Conservation (phyloP, 2,329 filamentous ascomycete species). For the Neoarthrinium moseri region DNA sequence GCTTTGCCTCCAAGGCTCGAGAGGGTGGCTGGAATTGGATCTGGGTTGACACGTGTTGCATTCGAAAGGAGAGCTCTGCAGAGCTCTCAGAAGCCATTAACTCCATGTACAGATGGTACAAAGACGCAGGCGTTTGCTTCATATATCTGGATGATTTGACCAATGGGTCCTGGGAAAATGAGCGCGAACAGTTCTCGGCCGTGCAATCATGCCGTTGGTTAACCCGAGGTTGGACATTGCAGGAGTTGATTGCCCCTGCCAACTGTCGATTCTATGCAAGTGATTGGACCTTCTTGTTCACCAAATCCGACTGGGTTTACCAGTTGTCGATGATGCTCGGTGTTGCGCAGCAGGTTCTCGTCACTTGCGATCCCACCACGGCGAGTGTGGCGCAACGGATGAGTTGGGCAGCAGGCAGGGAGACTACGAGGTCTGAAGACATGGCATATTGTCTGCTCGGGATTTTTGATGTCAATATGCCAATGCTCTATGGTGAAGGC, state of each 20-base stretch:
- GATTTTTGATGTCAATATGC: slow-evolving; percentile 28
- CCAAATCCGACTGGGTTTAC: slow-evolving; percentile 8
- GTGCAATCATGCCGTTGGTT: background rate
- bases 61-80: slow-evolving; percentile 11
- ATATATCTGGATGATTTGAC: slow-evolving; percentile 19
- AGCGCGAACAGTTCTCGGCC: no score
- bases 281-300: slow-evolving; percentile 4
- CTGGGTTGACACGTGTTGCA: slow-evolving; percentile 17
- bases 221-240: background rate
- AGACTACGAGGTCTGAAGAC: slow-evolving; percentile 13
- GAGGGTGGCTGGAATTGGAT: background rate
- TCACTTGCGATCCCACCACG: slow-evolving; percentile 1
- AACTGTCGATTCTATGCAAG: background rate
- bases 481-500: slow-evolving; percentile 17
- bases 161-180: background rate
- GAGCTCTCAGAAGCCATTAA: slow-evolving; percentile 20
- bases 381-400: slow-evolving; percentile 12
- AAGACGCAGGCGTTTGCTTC: slow-evolving; percentile 14
- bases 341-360: slow-evolving; percentile 11
- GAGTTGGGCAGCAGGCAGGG: slow-evolving; percentile 16
- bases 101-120: slow-evolving; percentile 17
- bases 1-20: background rate
- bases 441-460: slow-evolving; percentile 27
- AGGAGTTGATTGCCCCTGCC: background rate
- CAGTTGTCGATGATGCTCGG: slow-evolving; percentile 10